phyloP scores from a whole-genome alignment of 2,329 filamentous ascomycete species.

The Pseudopyricularia javanii region DNA sequence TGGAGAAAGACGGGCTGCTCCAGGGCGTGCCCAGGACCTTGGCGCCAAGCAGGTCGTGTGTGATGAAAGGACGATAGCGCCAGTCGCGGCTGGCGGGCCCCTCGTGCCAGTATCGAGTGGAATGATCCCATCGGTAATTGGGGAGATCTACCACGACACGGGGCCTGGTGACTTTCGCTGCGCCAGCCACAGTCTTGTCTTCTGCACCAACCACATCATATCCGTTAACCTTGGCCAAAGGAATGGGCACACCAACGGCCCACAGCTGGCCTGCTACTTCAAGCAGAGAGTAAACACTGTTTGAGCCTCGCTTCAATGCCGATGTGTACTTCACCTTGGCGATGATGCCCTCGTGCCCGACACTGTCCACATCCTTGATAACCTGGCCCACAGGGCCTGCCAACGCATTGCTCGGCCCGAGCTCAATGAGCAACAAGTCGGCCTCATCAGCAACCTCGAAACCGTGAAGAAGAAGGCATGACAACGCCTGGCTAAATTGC shows the following conservation, averaged over 20 bases:
- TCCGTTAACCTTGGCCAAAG: background rate
- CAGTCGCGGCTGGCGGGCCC: constrained; percentile 25
- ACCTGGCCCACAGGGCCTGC: constrained; percentile 10
- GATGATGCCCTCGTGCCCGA: background rate
- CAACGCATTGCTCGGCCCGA: constrained; percentile 10
- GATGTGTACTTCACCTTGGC: constrained; percentile 18
- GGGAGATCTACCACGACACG: constrained; percentile 30
- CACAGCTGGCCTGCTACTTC: background rate
- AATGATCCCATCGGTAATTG: constrained; percentile 33
- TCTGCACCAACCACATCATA: background rate
- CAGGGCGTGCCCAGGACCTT: constrained; percentile 7
- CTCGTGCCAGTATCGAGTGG: constrained; percentile 17
- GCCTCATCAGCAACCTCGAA: background rate
- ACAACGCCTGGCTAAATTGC: constrained; percentile 8
- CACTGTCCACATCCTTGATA: background rate
- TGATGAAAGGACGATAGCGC: constrained; percentile 14
- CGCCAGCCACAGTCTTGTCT: background rate
- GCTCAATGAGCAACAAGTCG: constrained; percentile 6
- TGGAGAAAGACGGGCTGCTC: constrained; percentile 7
- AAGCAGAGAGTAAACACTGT: background rate
- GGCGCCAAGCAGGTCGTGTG: constrained; percentile 26
- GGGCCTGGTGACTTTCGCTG: background rate
- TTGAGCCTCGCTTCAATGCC: constrained; percentile 16
- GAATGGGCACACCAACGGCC: background rate
- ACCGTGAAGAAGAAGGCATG: background rate